A percentile compares a stretch with the other conserved stretches of the same genome.
Conservation (phyloP, 768 basidiomycete genomes). For the Phylloporus arenicola region DNA sequence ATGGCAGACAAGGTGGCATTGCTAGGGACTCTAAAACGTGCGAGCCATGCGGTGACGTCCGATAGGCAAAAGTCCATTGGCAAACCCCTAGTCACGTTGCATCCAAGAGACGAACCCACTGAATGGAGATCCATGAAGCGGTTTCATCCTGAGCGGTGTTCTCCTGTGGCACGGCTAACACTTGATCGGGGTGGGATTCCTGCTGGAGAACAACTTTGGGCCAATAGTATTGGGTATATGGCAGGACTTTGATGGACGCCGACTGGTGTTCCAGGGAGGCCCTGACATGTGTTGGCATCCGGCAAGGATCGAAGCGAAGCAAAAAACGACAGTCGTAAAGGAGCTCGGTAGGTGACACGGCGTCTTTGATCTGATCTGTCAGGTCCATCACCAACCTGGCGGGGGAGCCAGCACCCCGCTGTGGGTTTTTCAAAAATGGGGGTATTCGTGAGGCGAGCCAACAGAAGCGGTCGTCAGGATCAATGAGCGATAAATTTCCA, state of each 20-base stretch:
- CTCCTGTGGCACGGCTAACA: constrained; percentile 19
- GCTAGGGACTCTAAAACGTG: neutral
- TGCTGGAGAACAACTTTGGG: constrained; percentile 39
- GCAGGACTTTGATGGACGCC: constrained; percentile 31
- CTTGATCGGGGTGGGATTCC: constrained; percentile 14
- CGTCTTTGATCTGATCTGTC: constrained; percentile 28
- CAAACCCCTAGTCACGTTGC: constrained; percentile 12
- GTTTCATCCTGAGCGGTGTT: constrained; percentile 1
- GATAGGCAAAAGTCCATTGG: too few species aligned
- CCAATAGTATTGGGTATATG: constrained; percentile 43
- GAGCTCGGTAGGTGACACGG: constrained; percentile 30
- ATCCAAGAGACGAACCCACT: constrained; percentile 39
- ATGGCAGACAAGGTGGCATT: neutral
- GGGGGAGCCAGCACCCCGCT: constrained; percentile 18
- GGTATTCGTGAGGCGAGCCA: constrained; percentile 66
- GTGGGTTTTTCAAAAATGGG: constrained; percentile 34
- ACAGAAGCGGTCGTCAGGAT: constrained; percentile 29
- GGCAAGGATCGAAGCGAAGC: constrained; percentile 40
- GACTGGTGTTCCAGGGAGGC: constrained; percentile 21
- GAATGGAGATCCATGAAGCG: constrained; percentile 39
- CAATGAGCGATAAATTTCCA: too few species aligned
- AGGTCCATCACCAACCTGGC: constrained; percentile 38
- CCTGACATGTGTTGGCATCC: constrained; percentile 38
- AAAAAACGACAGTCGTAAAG: constrained; percentile 67
- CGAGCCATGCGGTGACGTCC: neutral